These are phyloP conservation scores for Aspergillus spinulosporus DNA, from an alignment of 2,329 filamentous ascomycete genomes.

Conservation along the genomic window DNA sequence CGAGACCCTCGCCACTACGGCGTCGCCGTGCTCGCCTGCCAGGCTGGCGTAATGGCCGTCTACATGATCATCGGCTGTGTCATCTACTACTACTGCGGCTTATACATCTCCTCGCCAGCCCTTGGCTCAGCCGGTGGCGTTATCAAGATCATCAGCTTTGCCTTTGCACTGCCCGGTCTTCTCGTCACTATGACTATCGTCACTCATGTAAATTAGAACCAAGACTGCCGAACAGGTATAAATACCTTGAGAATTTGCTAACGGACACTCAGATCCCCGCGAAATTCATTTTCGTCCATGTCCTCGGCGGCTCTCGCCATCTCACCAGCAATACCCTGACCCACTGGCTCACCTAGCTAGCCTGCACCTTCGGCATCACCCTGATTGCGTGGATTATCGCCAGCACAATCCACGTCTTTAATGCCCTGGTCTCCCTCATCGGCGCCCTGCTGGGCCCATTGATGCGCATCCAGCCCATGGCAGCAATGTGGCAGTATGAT, in stretches of 20 bases:
- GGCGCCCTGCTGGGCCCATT: conserved; percentile 24
- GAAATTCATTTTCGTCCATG: conserved; percentile 16
- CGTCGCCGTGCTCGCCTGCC: conserved; percentile 31
- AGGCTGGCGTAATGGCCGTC: conserved; percentile 31
- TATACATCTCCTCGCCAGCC: conserved; percentile 46
- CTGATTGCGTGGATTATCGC: conserved; percentile 24
- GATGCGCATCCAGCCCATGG: conserved; percentile 22
- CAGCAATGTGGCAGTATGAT: conserved; percentile 35
- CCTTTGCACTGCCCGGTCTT: conserved; percentile 33
- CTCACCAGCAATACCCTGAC: conserved; percentile 18
- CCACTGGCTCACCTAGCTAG: conserved; percentile 24
- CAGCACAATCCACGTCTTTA: conserved; percentile 25
- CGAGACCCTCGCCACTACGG: conserved; percentile 31
- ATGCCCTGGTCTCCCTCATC: conserved; percentile 22
- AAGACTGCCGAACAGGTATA: background rate
- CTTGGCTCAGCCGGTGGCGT: conserved; percentile 45
- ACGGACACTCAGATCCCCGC: conserved; percentile 6
- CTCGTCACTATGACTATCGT: conserved; percentile 24
- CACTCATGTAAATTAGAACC: conserved; percentile 15
- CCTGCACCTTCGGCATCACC: conserved; percentile 22
- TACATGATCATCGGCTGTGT: conserved; percentile 38
- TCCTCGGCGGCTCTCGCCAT: conserved; percentile 20
- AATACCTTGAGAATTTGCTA: background rate
- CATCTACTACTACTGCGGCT: conserved; percentile 49
- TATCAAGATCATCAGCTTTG: conserved; percentile 48